A percentile compares a stretch with the other conserved stretches of the same genome.
Conservation (phyloP, 495 filamentous ascomycete species). For the Aspergillus ostianus region DNA sequence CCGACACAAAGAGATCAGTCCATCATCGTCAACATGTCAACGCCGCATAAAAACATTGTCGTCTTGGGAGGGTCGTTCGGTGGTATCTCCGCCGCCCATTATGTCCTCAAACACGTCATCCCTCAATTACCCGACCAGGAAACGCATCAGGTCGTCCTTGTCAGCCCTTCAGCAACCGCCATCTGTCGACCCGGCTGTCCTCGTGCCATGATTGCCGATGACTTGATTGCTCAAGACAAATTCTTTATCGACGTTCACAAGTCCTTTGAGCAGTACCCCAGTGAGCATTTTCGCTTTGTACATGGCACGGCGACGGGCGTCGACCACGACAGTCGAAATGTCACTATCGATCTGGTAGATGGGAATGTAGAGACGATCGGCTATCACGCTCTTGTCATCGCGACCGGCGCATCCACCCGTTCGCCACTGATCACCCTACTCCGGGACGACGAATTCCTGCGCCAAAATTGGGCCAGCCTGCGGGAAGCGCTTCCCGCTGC, state of each 20-base stretch:
- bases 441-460: slow-evolving; percentile 15
- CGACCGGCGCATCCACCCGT: slow-evolving; percentile 34
- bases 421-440: slow-evolving; percentile 32
- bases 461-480: slow-evolving; percentile 32
- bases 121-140: slow-evolving; percentile 33
- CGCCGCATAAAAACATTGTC: slow-evolving; percentile 32
- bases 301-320: slow-evolving; percentile 35
- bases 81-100: slow-evolving; percentile 50
- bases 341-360: slow-evolving; percentile 20
- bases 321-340: slow-evolving; percentile 29
- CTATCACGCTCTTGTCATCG: slow-evolving; percentile 46
- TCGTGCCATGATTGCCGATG: slow-evolving; percentile 47
- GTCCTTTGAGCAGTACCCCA: slow-evolving; percentile 42
- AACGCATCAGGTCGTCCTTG: slow-evolving; percentile 35
- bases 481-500: slow-evolving; percentile 37
- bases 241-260: slow-evolving; percentile 45
- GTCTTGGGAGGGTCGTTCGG: slow-evolving; percentile 55
- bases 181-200: slow-evolving; percentile 45
- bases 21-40: too few relatives aligned
- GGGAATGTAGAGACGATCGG: slow-evolving; percentile 19
- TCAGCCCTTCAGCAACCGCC: slow-evolving; percentile 43
- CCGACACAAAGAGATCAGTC: too few relatives aligned
- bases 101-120: slow-evolving; percentile 51
- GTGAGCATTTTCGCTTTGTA: slow-evolving; percentile 30
- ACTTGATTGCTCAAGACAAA: slow-evolving; percentile 44